Percentiles rank a stretch among this genome's conserved stretches.
Evolutionary conservation across 495 filamentous ascomycete species (phyloP).

Genomic region (Aspergillus mulundensis): DNA sequence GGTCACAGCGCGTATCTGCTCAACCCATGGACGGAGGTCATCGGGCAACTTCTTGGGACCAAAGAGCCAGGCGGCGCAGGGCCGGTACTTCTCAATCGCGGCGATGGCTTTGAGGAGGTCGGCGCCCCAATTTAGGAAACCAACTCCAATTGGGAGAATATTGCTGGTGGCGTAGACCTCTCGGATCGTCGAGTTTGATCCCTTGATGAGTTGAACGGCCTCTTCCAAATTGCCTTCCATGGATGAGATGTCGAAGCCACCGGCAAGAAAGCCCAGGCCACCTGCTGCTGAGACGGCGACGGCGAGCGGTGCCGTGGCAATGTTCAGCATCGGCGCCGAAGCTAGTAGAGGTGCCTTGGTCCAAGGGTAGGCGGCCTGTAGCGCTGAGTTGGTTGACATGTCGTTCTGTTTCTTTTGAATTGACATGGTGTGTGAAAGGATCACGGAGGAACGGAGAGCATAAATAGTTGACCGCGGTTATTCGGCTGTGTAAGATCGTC

Average conservation of each 20-base stretch:
- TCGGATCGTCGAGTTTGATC: not conserved
- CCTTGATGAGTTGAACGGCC: constrained; percentile 16
- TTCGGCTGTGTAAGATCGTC: not conserved
- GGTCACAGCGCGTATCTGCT: constrained; percentile 20
- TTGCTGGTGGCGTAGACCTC: not conserved
- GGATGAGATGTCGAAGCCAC: constrained; percentile 26
- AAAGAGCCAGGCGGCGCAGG: constrained; percentile 66
- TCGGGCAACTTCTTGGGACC: constrained; percentile 28
- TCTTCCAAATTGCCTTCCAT: constrained; percentile 25
- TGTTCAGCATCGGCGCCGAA: constrained; percentile 63
- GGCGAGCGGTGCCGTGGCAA: constrained; percentile 53
- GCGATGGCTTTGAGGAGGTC: constrained; percentile 31
- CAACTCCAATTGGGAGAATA: constrained; percentile 56
- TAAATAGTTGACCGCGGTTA: not conserved
- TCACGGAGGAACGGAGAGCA: not conserved
- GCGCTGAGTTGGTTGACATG: constrained; percentile 1
- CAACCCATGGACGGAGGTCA: constrained; percentile 18
- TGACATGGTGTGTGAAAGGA: not conserved
- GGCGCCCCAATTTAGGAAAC: constrained; percentile 49
- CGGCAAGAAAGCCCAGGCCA: constrained; percentile 48
- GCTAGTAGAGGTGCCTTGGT: constrained; percentile 50
- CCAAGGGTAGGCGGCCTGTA: constrained; percentile 15
- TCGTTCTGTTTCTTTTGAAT: not conserved
- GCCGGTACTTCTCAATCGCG: constrained; percentile 40
- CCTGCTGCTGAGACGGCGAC: constrained; percentile 58